Evolutionary conservation across 495 filamentous ascomycete species (phyloP), one percentile per base, ranked within the genome.

Genomic region (Xylaria sp.): DNA sequence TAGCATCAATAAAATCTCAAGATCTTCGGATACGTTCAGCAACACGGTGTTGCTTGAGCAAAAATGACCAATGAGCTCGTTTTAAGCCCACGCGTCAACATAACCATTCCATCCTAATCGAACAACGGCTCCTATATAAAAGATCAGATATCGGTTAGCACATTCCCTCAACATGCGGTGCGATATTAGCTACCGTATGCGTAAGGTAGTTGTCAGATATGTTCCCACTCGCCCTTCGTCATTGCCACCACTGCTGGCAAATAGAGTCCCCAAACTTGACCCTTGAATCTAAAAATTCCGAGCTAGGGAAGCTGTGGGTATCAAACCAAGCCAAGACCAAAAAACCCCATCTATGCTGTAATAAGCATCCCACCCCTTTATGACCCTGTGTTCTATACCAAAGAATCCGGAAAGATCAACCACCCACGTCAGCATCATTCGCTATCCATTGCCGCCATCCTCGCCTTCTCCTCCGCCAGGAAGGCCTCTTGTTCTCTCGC

Each of bases 401-500:
- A 35, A 14, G 26, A 65, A 17, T 46, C 6, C 41, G 11, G 17
- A 37, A 37, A 65, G 12, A 35, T 6, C 26, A 19, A 21, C n/a
- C 37, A 41, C n/a, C 21, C 37, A 26, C 31, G 61, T 6, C 41
- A 1, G 12, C 40, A 46, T 68, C 41, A 66, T 26, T 66, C 50
- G 7, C 41, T 71, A 24, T 71, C 69, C 50, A 43, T 11, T 3
- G 46, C 43, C 4, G 46, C 70, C 69, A 75, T 75, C 53, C 73
- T 62, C 14, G 72, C 72, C 68, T 77, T 80, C 73, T 86, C 82
- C 29, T 84, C 76, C 71, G 80, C 77, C 77, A 88, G 71, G 72
- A 87, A 89, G 43, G 57, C 73, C 69, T 84, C 84, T 74, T 90
- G 88, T 79, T 91, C 89, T 52, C 75, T 71, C 53, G 85, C 81